Evolutionary conservation across 176 grass and related monocot genomes (phyloP), one percentile per base, ranked within the genome.

Genomic region (Hyparrhenia diplandra): DNA sequence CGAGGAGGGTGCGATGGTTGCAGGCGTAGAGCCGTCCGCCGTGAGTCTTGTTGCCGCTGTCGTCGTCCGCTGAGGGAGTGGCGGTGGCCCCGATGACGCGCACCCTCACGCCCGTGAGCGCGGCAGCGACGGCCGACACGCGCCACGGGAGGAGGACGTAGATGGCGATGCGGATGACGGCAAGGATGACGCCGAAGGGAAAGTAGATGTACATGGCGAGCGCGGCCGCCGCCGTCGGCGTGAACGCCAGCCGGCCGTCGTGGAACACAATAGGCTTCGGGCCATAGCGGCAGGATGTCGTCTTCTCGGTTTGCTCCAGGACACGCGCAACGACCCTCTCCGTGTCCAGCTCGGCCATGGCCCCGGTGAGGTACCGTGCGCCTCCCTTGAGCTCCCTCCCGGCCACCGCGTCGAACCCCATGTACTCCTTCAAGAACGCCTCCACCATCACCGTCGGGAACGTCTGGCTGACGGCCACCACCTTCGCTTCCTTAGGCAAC

Each of bases 1-100:
- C 90, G 30, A 96, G 83, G 4, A 96, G 93, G 61, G 88, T 96
- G 25, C 90, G 80, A 79, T 96, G 93, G 81, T 96, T 92, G 88
- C 88, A 92, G 36, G 87, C 71, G 84, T 88, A 92, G 69, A 96
- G 80, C 17, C 67, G 52, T 0, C 80, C 76, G 32, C 35, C 72
- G 68, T 20, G n/a, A 35, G 67, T n/a, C 12, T 42, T 49, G 7
- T 42, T 49, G 14, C 1, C n/a, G 67, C 8, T n/a, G 34, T 21
- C 6, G 5, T n/a, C 14, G 21, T 17, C 20, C 35, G 27, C n/a
- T 2, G 81, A 0, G 2, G 69, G 0, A 52, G 67, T 49, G 43
- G 43, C n/a, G 16, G 32, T 6, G 24, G 67, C 18, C 5, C 55
- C 73, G 64, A 47, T 49, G 59, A 88, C 82, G 66, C 82, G 78